Conservation (phyloP, 2,329 filamentous ascomycete genomes). For the Trichoderma sp. region DNA sequence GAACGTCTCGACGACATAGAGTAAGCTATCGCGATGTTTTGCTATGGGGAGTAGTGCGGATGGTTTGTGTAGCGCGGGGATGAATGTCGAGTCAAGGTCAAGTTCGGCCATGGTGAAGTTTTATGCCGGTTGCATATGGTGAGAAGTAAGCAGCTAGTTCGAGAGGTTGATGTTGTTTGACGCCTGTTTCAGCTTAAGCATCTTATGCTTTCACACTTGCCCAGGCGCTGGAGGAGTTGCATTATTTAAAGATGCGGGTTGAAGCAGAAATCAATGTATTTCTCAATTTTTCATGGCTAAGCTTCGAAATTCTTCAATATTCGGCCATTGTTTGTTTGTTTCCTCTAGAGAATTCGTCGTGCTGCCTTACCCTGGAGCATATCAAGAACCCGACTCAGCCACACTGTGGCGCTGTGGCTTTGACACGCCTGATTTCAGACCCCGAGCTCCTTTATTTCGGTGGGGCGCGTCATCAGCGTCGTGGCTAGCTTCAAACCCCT, state of each 20-base stretch:
- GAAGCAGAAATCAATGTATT: neutral
- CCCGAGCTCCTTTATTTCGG: slow-evolving; percentile 23
- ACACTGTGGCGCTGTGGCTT: slow-evolving; percentile 7
- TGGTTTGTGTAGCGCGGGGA: slow-evolving; percentile 84
- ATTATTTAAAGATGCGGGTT: neutral
- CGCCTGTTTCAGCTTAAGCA: neutral
- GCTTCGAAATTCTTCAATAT: neutral
- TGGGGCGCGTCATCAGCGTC: slow-evolving; percentile 42
- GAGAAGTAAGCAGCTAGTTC: neutral
- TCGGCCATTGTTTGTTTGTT: neutral
- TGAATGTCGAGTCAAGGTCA: slow-evolving; percentile 58
- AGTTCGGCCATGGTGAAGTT: slow-evolving; percentile 51
- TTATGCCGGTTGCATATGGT: neutral
- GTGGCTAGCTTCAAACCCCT: slow-evolving; percentile 34
- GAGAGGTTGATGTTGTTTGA: neutral
- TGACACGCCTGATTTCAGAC: neutral
- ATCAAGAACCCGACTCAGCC: neutral
- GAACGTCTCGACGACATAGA: slow-evolving; percentile 82
- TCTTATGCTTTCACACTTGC: neutral
- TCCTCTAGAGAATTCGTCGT: neutral
- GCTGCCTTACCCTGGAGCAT: neutral
- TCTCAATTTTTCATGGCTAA: neutral
- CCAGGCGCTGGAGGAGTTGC: no score
- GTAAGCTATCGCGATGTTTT: slow-evolving; percentile 71
- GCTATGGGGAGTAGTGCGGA: slow-evolving; percentile 81